Evolutionary conservation across 257 asterid species (phyloP).

Genomic region (Nicotiana paniculata): DNA sequence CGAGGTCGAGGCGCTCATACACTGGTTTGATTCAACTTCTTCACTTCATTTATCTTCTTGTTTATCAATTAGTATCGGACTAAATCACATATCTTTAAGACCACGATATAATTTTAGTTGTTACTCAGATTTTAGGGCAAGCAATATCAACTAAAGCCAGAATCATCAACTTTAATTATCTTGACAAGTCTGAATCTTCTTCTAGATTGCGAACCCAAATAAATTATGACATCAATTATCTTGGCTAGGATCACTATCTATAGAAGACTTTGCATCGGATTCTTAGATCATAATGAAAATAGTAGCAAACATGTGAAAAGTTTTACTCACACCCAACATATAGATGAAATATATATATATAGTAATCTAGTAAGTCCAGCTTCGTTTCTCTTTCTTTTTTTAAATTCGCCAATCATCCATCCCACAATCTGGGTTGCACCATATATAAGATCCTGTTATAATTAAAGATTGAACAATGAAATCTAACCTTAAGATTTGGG

Average conservation of each 20-base stretch:
- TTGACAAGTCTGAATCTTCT: background rate
- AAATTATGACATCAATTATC: background rate
- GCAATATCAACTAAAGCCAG: too few species aligned
- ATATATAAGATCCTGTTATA: background rate
- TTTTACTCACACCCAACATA: too few species aligned
- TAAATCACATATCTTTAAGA: too few species aligned
- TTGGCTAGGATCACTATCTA: background rate
- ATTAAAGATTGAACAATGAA: background rate
- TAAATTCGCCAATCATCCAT: background rate
- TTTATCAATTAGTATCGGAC: too few species aligned
- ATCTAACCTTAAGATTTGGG: background rate
- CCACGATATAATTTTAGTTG: too few species aligned
- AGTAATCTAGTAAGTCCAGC: background rate
- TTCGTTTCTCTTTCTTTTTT: background rate
- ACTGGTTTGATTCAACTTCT: too few species aligned
- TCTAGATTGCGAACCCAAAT: background rate
- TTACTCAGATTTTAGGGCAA: too few species aligned
- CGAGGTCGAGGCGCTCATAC: too few species aligned
- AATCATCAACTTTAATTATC: background rate
- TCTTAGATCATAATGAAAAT: background rate
- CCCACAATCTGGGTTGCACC: background rate
- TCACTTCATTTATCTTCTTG: too few species aligned
- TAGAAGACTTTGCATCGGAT: background rate
- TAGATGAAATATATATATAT: too few species aligned
- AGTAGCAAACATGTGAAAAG: background rate